Evolutionary conservation across 2,329 filamentous ascomycete species (phyloP), one percentile per base, ranked within the genome.

Genomic region (Pseudopithomyces chartarum): DNA sequence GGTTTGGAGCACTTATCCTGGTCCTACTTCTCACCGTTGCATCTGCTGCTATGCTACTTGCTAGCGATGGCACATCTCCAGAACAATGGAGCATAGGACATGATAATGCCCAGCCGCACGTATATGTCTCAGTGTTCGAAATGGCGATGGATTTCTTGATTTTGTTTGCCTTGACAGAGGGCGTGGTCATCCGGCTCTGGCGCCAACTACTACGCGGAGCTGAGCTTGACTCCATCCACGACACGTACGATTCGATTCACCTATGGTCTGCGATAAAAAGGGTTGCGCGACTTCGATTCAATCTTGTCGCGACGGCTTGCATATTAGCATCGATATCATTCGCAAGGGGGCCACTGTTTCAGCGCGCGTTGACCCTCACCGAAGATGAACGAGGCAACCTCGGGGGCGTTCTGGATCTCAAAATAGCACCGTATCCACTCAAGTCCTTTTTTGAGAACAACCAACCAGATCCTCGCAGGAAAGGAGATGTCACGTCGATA

Each of bases 161-260:
- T 15, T 48, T 67, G 8, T 62, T 61, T 43, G 66, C 63, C 3
- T 44, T 70, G 8, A 43, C 40, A 15, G 57, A 68, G 23, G 67
- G 67, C 2, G 38, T 65, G n/a, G 56, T 59, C 5, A 60, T 68
- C 8, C 48, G 54, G 17, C 66, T 65, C 33, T 69, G 67, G 67
- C 55, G 57, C 1, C 56, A 58, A 19, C 19, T 67, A 20, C 26
- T 67, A 15, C 56, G 59, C 13, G 60, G 67, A 5, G 63, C 54
- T 12, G 61, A 58, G 2, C 58, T 66, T 23, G 62, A 62, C 8
- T 39, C 55, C 1, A 50, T 68, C 7, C 56, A 68, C 44, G 67
- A 69, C 47, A 60, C 49, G 1, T 65, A 64, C 39, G 62, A 64
- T 10, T 67, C 58, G 3, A 33, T 49, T 4, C 61, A 46, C 34